These are phyloP conservation scores for Fusarium virguliforme DNA, from an alignment of 2,329 filamentous ascomycete species.

Conservation along the genomic window DNA sequence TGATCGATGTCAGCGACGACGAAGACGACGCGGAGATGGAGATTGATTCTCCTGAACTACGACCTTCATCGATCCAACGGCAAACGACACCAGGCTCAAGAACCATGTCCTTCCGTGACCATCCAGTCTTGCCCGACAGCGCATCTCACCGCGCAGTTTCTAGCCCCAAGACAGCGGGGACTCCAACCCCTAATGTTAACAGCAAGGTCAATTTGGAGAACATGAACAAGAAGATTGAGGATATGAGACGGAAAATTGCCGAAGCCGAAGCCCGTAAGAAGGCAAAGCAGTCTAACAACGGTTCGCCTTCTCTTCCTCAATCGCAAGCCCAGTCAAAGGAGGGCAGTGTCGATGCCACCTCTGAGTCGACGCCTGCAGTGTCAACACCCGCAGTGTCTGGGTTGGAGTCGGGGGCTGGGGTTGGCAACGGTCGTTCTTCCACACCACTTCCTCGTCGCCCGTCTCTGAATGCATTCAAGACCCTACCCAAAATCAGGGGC, in stretches of 20 bases:
- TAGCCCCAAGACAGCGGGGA: constrained; percentile 60
- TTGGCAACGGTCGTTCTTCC: constrained; percentile 21
- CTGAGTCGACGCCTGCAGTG: constrained; percentile 5
- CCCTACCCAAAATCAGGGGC: constrained; percentile 37
- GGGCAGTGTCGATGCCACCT: constrained; percentile 44
- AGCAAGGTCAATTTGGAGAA: constrained; percentile 62
- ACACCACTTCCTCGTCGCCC: constrained; percentile 21
- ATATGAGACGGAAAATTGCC: constrained; percentile 72
- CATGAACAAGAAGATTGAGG: constrained; percentile 73
- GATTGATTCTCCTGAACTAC: constrained; percentile 69
- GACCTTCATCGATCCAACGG: constrained; percentile 55
- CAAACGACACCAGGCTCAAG: constrained; percentile 54
- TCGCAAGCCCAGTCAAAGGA: constrained; percentile 49
- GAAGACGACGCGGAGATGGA: constrained; percentile 79
- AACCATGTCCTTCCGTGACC: constrained; percentile 61
- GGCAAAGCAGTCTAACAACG: constrained; percentile 56
- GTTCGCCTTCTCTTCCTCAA: constrained; percentile 53
- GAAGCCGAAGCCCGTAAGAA: constrained; percentile 72
- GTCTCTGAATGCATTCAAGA: constrained; percentile 22
- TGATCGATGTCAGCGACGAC: constrained; percentile 89
- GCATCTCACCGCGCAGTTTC: constrained; percentile 58
- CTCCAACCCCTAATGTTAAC: constrained; percentile 57
- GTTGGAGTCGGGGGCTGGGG: background rate
- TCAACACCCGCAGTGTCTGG: constrained; percentile 14
- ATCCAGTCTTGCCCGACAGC: constrained; percentile 63